Base-by-base conservation (phyloP, 2,329 filamentous ascomycete species). In the Talaromyces sp. region DNA sequence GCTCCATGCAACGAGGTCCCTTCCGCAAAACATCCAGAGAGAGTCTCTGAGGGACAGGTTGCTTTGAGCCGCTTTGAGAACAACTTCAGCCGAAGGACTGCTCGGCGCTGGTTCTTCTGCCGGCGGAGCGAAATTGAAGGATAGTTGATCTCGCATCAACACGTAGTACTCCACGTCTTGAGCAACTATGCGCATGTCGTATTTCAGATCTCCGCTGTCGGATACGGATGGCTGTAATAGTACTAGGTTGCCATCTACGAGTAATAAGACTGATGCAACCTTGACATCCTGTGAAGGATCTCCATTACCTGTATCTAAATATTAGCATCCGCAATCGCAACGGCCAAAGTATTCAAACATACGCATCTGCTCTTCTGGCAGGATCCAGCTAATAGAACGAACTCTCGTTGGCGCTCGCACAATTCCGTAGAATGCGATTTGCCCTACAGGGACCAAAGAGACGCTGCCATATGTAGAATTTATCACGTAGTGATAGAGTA, bases 201-300 rank as follows among this genome's bases (percentile, higher is more conserved):
- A 99, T 79, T 97, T 98, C 58, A 97, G 82, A 68, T 92, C 89
- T 5, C 91, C 90, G 48, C 89, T 86, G 56, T 91, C 90, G 58
- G 90, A 93, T 5, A 91, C 81, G 0, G 92, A 93, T 1, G 95
- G 93, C 67, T 96, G 92, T 56, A 99, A 83, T 40, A 98, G 80
- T 11, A 98, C 95, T 21, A 99, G 85, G 74, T 99, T 99, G 33
- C 93, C 95, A 72, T 99, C 95, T 1, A 99, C 93, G n/a, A 99
- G 82, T 71, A 99, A 96, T 14, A 99, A 80, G 12, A 99, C 93
- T 0, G 92, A 96, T 7, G 95, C 95, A 61, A 93, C 89, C 12
- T 92, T 89, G 8, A 99, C 95, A 74, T 99, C 95, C 73, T 96
- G 92, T 0, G 95, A 96, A 11, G 95, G 95, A 73, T 99, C 95